Conservation (phyloP, 495 filamentous ascomycete genomes). For the Podospora didyma region DNA sequence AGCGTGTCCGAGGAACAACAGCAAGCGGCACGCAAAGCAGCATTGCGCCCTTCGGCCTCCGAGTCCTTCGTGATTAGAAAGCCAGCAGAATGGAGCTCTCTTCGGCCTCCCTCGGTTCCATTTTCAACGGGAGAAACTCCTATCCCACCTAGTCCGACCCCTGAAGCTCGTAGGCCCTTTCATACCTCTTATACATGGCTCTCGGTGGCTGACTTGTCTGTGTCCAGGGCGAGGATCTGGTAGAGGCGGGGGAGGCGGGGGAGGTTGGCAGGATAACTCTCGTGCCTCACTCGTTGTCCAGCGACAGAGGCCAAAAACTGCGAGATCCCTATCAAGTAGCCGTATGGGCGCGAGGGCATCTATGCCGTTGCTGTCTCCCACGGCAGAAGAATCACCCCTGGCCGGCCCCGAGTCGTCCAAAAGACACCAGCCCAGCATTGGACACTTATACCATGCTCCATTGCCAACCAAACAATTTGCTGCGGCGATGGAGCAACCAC, state of each 20-base stretch:
- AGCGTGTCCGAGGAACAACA: background rate
- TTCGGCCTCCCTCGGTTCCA: background rate
- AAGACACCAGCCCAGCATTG: background rate
- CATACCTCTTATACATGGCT: background rate
- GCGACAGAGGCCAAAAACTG: constrained; percentile 20
- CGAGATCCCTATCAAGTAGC: constrained; percentile 11
- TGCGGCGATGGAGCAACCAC: background rate
- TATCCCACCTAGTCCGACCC: constrained; percentile 26
- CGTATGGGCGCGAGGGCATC: constrained; percentile 8
- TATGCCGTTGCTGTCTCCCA: constrained; percentile 27
- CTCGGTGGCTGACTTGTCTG: constrained; percentile 9
- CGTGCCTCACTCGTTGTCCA: constrained; percentile 15
- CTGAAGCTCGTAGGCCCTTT: constrained; percentile 17
- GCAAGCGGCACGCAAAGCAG: background rate
- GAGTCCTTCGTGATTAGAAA: constrained; percentile 20
- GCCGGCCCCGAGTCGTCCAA: background rate
- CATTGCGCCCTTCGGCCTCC: constrained; percentile 21
- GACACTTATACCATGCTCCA: background rate
- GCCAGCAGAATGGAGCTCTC: constrained; percentile 14
- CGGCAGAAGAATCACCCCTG: constrained; percentile 24
- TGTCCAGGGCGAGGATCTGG: constrained; percentile 11
- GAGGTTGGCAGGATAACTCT: background rate
- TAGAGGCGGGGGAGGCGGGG: constrained; percentile 5
- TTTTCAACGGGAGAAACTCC: constrained; percentile 19
- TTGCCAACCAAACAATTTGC: background rate